A percentile compares a stretch with the other conserved stretches of the same genome.
phyloP scores from a whole-genome alignment of 2,329 filamentous ascomycete genomes.

The Talaromyces sp. region DNA sequence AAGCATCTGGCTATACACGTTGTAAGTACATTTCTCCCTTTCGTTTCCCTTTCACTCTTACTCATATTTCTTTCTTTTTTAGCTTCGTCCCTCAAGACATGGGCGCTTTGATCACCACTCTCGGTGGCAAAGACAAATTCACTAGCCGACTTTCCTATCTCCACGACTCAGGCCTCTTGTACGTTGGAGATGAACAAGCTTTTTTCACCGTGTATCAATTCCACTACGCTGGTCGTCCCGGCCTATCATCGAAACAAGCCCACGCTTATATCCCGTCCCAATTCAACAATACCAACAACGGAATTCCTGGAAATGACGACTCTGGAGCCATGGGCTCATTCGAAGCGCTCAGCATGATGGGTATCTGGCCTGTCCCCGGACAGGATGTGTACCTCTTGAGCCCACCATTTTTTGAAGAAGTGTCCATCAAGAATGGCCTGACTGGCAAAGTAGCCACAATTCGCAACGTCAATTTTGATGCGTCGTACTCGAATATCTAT shows the following conservation, averaged over 20 bases:
- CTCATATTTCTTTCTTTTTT: neutral
- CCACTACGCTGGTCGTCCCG: slow-evolving; percentile 59
- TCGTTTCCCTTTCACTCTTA: neutral
- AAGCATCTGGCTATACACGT: slow-evolving; percentile 67
- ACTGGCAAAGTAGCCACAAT: slow-evolving; percentile 54
- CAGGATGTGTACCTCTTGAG: slow-evolving; percentile 62
- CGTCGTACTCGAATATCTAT: slow-evolving; percentile 49
- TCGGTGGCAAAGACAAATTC: slow-evolving; percentile 52
- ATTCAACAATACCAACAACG: slow-evolving; percentile 50
- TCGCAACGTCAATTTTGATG: slow-evolving; percentile 53
- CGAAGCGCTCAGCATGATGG: slow-evolving; percentile 58
- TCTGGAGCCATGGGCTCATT: slow-evolving; percentile 61
- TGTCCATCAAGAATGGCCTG: slow-evolving; percentile 49
- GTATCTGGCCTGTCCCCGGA: slow-evolving; percentile 58
- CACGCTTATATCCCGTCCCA: slow-evolving; percentile 57
- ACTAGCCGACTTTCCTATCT: slow-evolving; percentile 54
- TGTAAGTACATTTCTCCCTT: slow-evolving; percentile 38
- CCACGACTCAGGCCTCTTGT: slow-evolving; percentile 55
- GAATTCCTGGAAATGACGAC: slow-evolving; percentile 61
- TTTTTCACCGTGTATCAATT: slow-evolving; percentile 59
- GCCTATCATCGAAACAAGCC: slow-evolving; percentile 36
- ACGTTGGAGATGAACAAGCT: slow-evolving; percentile 56
- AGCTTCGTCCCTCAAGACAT: slow-evolving; percentile 32
- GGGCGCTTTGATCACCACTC: slow-evolving; percentile 46
- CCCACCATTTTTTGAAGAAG: slow-evolving; percentile 54